Evolutionary conservation across 768 basidiomycete genomes (phyloP).

Genomic region (Clitopilus hobsonii): DNA sequence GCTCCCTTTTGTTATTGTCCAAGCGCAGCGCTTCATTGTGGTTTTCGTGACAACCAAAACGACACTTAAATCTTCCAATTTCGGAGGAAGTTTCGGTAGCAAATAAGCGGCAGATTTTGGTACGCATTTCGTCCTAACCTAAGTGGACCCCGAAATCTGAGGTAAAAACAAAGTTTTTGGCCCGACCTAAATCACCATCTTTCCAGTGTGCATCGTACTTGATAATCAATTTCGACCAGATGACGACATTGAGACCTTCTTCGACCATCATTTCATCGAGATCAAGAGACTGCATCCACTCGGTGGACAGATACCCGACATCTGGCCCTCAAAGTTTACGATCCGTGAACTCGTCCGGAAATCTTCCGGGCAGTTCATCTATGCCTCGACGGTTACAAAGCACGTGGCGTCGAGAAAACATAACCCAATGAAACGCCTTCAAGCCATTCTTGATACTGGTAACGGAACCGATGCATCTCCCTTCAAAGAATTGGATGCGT

Average conservation of each 20-base stretch:
- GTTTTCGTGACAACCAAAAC: too few relatives aligned
- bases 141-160: too few relatives aligned
- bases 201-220: background rate
- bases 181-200: too few relatives aligned
- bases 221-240: background rate
- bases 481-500: too few relatives aligned
- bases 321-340: background rate
- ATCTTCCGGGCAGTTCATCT: slow-evolving; percentile 6
- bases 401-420: background rate
- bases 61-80: too few relatives aligned
- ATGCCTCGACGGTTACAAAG: background rate
- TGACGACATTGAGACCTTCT: background rate
- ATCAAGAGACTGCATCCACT: background rate
- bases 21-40: too few relatives aligned
- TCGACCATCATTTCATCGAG: background rate
- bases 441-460: background rate
- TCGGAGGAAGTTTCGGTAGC: too few relatives aligned
- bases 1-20: too few relatives aligned
- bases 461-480: too few relatives aligned
- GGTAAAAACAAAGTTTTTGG: too few relatives aligned
- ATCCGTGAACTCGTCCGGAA: background rate
- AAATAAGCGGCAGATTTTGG: too few relatives aligned
- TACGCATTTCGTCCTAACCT: too few relatives aligned
- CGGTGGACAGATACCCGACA: background rate
- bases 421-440: background rate